These are phyloP conservation scores for Aurifilum marmelostoma DNA, from an alignment of 2,329 filamentous ascomycete species.

Conservation along the genomic window DNA sequence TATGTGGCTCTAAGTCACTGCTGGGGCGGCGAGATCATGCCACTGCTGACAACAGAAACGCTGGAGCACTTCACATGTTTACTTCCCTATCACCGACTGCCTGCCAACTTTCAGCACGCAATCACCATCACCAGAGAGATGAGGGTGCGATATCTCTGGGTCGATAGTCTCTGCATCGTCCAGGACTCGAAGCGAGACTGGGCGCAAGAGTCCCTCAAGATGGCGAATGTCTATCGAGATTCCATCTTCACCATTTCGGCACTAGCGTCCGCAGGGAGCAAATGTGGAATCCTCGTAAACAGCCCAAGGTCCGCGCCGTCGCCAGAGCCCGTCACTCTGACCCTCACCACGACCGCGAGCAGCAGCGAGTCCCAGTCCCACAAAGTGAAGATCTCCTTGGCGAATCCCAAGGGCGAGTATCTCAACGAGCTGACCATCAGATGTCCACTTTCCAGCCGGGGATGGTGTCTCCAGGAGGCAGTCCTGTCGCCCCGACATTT, in stretches of 20 bases:
- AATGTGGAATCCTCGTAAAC: background rate
- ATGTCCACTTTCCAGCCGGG: constrained; percentile 1
- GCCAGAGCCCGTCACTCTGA: background rate
- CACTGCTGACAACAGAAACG: background rate
- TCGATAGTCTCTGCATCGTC: constrained; percentile 8
- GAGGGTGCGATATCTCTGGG: constrained; percentile 12
- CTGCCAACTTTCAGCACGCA: constrained; percentile 17
- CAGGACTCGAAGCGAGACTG: constrained; percentile 5
- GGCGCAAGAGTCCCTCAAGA: background rate
- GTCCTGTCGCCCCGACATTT: constrained; percentile 12
- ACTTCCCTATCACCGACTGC: background rate
- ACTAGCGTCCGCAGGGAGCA: background rate
- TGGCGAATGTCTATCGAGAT: constrained; percentile 10
- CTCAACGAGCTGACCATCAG: background rate
- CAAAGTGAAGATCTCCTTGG: background rate
- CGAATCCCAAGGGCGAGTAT: background rate
- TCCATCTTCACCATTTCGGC: constrained; percentile 8
- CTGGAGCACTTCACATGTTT: background rate
- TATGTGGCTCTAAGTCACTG: constrained; percentile 18
- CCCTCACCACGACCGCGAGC: background rate
- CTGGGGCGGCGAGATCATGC: constrained; percentile 3
- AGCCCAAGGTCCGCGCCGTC: background rate
- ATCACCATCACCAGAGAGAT: constrained; percentile 10
- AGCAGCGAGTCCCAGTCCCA: background rate
- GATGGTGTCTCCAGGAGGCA: constrained; percentile 10